phyloP scores from a whole-genome alignment of 805 yeast genomes.

The Saccharomycopsis oosterbeekiorum region DNA sequence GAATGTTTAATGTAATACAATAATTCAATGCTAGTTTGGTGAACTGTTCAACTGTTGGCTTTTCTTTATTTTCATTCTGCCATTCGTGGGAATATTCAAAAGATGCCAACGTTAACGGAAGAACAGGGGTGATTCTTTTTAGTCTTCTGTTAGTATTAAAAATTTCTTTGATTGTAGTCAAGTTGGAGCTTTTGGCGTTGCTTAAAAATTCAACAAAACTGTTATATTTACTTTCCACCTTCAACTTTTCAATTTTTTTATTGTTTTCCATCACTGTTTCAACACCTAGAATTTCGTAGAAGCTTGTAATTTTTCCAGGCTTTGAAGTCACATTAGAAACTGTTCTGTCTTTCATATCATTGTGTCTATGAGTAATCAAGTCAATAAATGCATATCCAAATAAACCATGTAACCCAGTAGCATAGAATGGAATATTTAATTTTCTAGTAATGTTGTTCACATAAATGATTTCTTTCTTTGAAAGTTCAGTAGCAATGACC shows the following conservation, averaged over 20 bases:
- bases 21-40: constrained; percentile 23
- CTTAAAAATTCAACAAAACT: constrained; percentile 12
- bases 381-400: constrained; percentile 79
- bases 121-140: constrained; percentile 41
- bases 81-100: constrained; percentile 29
- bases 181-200: constrained; percentile 20
- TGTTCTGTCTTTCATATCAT: constrained; percentile 37
- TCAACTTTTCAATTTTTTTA: constrained; percentile 16
- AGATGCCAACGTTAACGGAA: constrained; percentile 52
- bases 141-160: constrained; percentile 29
- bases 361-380: constrained; percentile 52
- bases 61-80: constrained; percentile 20
- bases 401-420: constrained; percentile 64
- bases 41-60: constrained; percentile 17
- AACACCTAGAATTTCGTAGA: constrained; percentile 24
- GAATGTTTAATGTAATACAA: constrained; percentile 34
- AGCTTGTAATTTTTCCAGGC: constrained; percentile 31
- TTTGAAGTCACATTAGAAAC: constrained; percentile 37
- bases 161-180: constrained; percentile 5
- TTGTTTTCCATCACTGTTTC: constrained; percentile 20
- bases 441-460: constrained; percentile 51
- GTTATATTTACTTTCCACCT: constrained; percentile 6
- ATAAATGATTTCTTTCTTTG: constrained; percentile 29
- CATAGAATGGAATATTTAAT: constrained; percentile 54
- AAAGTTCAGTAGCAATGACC: constrained; percentile 65